Evolutionary conservation across 768 basidiomycete genomes (phyloP), one percentile per base, ranked within the genome.

Genomic region (Botryobasidium botryosum): DNA sequence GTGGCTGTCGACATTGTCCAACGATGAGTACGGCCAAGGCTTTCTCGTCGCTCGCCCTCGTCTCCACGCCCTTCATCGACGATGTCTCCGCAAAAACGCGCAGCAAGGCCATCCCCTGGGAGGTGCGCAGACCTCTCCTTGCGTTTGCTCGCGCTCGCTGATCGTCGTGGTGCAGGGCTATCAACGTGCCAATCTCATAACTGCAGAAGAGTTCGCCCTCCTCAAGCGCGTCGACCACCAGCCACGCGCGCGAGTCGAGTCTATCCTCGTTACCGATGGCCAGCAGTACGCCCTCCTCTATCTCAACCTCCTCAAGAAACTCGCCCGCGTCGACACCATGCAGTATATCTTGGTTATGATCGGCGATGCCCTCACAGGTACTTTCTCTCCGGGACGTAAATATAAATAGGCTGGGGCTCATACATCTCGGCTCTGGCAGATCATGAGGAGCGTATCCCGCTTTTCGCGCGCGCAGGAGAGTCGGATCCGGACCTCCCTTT

Each of bases 61-160:
- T 88, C 27, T 79, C 79, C 20, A 87, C 80, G 55, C 60, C 74
- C 2, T 88, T 80, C 65, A 74, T 97, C 50, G 84, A 90, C 52
- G 88, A 92, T 52, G 74, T 68, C 55, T 81, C 85, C 6, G 69
- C 77, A 43, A 91, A 92, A 68, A 87, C 91, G 50, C 71, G 81
- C 53, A 71, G 79, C 6, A 94, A 91, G 61, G 77, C 79, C 1
- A 86, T 94, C 7, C 90, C 90, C 51, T 97, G 92, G 92, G 90
- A 94, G 78, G 92, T 92, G 47, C 47, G 66, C 39, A 21, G 15
- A 24, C 33, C 29, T 27, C 27, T 13, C 28, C 23, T 27, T 44
- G 36, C 27, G 23, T 7, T 27, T 4, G 17, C n/a, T 32, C 27
- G n/a, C 25, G 8, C 31, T 13, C 10, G 15, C 15, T 20, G 24